Evolutionary conservation across 2,329 filamentous ascomycete species (phyloP), one percentile per base, ranked within the genome.

Genomic region (Hirsutella rhossiliensis): DNA sequence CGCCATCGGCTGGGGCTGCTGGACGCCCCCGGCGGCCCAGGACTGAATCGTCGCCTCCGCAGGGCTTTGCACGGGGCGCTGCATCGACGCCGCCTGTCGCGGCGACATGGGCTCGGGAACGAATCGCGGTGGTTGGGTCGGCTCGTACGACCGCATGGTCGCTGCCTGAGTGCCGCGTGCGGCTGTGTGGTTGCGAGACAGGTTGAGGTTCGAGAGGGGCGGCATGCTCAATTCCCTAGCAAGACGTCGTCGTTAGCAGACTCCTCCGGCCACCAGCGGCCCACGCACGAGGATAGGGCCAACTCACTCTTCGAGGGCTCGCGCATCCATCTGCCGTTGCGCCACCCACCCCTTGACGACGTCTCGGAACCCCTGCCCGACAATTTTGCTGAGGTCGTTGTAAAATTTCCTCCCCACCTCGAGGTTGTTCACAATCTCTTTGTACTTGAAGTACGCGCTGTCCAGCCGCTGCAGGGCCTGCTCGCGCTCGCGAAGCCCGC

Each of bases 351-450:
- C 76, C 51, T 80, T 81, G 31, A 86, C 84, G 45, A 71, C 62
- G 52, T 96, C 90, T 17, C 88, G 74, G 60, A 96, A 97, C 11
- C 82, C 73, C 32, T 68, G 68, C 1, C 80, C 82, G 1, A 95
- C 85, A 49, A 97, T 88, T 62, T 84, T 86, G 40, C 84, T 86
- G 5, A 98, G 73, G 57, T 97, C 89, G 53, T 98, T 98, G 68
- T 97, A 98, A 60, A 98, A 98, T 60, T 92, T 96, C 43, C 90
- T 74, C 1, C 87, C 92, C 0, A 84, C 86, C 51, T 97, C 90
- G 3, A 96, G 73, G 57, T 97, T 95, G 51, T 78, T 86, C 45
- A 95, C 80, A 45, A 97, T 87, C 61, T 98, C 90, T 65, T 95
- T 95, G 69, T 97, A 97, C 64, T 90, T 94, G 62, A 88, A 80